Evolutionary conservation across 2,329 filamentous ascomycete genomes (phyloP), one percentile per base, ranked within the genome.

Genomic region (Trichothecium sympodiale): DNA sequence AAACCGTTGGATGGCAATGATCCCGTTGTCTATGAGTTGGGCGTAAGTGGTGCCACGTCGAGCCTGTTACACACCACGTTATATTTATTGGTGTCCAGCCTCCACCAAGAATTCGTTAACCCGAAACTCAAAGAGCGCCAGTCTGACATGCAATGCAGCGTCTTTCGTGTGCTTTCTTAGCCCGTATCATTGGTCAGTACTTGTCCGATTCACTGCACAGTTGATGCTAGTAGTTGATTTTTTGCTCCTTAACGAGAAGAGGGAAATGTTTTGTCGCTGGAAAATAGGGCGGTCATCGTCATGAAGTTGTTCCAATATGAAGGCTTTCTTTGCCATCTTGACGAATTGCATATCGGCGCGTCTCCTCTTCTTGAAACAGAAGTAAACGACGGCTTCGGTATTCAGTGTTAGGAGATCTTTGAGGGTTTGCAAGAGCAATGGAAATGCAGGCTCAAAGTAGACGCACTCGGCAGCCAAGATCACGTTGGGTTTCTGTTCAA

Each of bases 401-500:
- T 80, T 87, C 30, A 87, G 70, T 13, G 74, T 71, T 44, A 94
- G 67, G 33, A 95, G 66, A 43, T 83, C 77, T 40, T 73, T 65
- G 44, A 96, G 62, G 5, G 89, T 96, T 43, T 77, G 64, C 51
- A 91, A 71, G 32, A 98, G 70, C 25, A 95, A 67, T 20, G 89
- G 88, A 52, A 96, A 96, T 1, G 91, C 85, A 3, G 89, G 87
- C 59, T 96, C 91, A 56, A 94, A 94, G 64, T 96, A 98, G 33
- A 94, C 87, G 60, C 89, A 96, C 57, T 96, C 91, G 29, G 88
- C 89, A 4, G 91, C 91, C n/a, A 96, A 71, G 38, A 98, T 78
- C 37, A 94, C 67, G 49, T 88, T 77, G 14, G 87, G 85, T 42
- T 73, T 72, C 46, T 67, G 65, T 37, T 67, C 59, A 35, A 67